These are phyloP conservation scores for Floccularia luteovirens DNA, from an alignment of 768 basidiomycete genomes.

Conservation along the genomic window DNA sequence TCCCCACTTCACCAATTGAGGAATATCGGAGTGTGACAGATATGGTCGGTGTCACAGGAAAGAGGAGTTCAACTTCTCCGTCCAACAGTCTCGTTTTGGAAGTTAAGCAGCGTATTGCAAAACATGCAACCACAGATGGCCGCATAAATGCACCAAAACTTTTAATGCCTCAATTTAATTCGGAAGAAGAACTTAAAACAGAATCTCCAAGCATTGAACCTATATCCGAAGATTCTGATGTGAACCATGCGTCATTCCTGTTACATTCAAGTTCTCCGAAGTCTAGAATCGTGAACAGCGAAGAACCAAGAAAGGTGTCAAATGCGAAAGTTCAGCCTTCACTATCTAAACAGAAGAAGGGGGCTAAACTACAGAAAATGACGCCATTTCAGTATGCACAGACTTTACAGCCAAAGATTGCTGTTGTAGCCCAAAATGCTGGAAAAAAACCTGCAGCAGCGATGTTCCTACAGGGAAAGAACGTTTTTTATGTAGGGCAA, in stretches of 20 bases:
- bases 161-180: conserved; percentile 6
- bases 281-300: not conserved
- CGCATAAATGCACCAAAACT: conserved; percentile 22
- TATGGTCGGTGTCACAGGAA: conserved; percentile 5
- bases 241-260: not conserved
- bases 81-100: conserved; percentile 23
- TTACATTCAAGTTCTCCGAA: not conserved
- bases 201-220: not conserved
- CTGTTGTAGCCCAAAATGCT: conserved; percentile 5
- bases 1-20: conserved; percentile 26
- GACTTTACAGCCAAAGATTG: conserved; percentile 28
- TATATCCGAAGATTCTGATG: not conserved
- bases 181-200: conserved; percentile 6
- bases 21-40: conserved; percentile 13
- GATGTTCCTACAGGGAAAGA: conserved; percentile 41
- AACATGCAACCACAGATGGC: conserved; percentile 17
- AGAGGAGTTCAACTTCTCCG: conserved; percentile 10
- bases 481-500: conserved; percentile 51
- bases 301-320: not conserved
- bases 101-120: conserved; percentile 26
- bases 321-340: not conserved
- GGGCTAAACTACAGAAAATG: conserved; percentile 32
- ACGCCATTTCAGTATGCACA: conserved; percentile 49
- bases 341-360: conserved; percentile 7
- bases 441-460: conserved; percentile 10